These are phyloP conservation scores for Nicotiana sylvestris DNA, from an alignment of 257 asterid genomes.

Conservation along the genomic window DNA sequence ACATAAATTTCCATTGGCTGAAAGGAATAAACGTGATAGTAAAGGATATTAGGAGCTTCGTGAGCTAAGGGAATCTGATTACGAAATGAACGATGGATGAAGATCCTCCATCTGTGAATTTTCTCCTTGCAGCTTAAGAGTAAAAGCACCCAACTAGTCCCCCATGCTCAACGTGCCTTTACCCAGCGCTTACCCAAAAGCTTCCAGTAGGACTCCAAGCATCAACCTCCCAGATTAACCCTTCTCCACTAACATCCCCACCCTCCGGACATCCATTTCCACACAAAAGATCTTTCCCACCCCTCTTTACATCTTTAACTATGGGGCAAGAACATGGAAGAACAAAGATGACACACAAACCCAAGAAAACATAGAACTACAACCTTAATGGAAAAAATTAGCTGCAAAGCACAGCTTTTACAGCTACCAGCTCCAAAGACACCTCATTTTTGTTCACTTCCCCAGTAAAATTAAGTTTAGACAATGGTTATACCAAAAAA, in stretches of 20 bases:
- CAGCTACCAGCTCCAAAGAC: constrained; percentile 5
- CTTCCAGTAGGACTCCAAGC: neutral
- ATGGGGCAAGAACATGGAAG: neutral
- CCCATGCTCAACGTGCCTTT: constrained; percentile 19
- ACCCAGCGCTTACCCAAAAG: constrained; percentile 13
- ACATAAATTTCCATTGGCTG: constrained; percentile 99
- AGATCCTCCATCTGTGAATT: constrained; percentile 43
- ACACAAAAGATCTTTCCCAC: neutral
- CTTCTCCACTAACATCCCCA: neutral
- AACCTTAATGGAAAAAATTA: constrained; percentile 11
- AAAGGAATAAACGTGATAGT: constrained; percentile 74
- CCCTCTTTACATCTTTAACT: constrained; percentile 4
- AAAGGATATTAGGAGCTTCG: constrained; percentile 85
- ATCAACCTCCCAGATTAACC: neutral
- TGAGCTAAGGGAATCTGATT: constrained; percentile 57
- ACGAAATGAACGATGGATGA: constrained; percentile 57
- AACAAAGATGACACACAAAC: neutral
- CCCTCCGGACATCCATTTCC: too few relatives aligned
- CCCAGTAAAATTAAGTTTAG: constrained; percentile 1
- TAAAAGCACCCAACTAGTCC: constrained; percentile 28
- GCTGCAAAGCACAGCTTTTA: neutral
- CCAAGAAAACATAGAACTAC: neutral
- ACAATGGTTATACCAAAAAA: constrained; percentile 5
- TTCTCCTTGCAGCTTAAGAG: constrained; percentile 40
- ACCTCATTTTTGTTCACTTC: constrained; percentile 8